Base-by-base conservation (phyloP, 139 green algal species). In the Parachlorella kessleri region DNA sequence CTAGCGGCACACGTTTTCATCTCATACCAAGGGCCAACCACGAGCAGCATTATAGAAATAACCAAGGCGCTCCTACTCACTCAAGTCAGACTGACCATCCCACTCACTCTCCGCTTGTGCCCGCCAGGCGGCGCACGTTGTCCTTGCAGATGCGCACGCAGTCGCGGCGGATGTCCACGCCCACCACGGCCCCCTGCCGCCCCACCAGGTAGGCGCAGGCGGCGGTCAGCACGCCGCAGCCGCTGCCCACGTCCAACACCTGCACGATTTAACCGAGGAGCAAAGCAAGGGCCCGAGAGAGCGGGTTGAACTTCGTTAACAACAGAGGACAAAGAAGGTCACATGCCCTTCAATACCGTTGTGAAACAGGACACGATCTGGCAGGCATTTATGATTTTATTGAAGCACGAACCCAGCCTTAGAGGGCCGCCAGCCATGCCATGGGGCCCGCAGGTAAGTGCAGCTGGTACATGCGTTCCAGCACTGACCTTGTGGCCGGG, bases 211-310 rank as follows among this genome's bases (percentile, higher is more conserved):
- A 86, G 2, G 90, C 90, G 3, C 73, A 83, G 53, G 66, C 77
- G 59, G 88, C 87, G 24, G 89, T 85, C 3, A 93, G 71, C 37
- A 95, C 69, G 64, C 91, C 91, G 68, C 85, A 90, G 30, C 91
- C 91, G 42, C 55, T 86, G 9, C 89, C 91, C 23, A 94, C 82
- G 72, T 94, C 90, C 75, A 94, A 81, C 21, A 94, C 77, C 68
- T 76, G 36, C 14, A 4, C 3, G n/a, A n/a, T n/a, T n/a, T n/a
- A n/a, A n/a, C n/a, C n/a, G n/a, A n/a, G 26, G 63, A 23, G 28
- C 18, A 59, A 18, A 18, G 48, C 14, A 18, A 18, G 48, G 21
- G 48, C 48, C 14, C 21, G 14, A 18, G n/a, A n/a, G n/a, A n/a
- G n/a, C n/a, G n/a, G 14, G 14, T 28, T 18, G 21, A 18, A 14